Base-by-base conservation (phyloP, 495 filamentous ascomycete genomes). In the Daldinia bambusicola region DNA sequence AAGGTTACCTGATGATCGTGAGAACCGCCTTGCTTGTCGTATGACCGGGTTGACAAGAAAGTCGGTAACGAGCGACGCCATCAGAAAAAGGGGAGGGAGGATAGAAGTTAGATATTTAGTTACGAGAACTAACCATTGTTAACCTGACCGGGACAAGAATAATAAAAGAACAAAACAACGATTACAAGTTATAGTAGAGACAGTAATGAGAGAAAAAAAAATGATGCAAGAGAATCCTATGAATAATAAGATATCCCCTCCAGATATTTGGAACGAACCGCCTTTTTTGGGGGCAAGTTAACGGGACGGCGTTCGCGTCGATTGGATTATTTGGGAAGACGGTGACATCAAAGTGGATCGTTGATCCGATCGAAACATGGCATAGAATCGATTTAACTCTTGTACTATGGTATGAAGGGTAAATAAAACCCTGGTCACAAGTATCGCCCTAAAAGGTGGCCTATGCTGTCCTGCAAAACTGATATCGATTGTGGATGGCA, bases 1-100 rank as follows among this genome's bases (percentile, higher is more conserved):
- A 66, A 78, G 79, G 60, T 76, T 77, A 48, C 70, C 63, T 30
- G 73, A 79, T 74, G 74, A 72, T 61, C 75, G 74, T 59, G 80
- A 79, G 69, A 82, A 78, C 48, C 90, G 89, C 66, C 89, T 88
- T 67, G 90, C 89, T 81, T 92, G 88, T 79, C 90, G 90, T 74
- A 93, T 82, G 75, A 92, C 91, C 57, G 91, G 89, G 70, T 92
- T 91, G 75, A 92, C 90, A 67, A 94, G 79, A 72, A 93, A 89
- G 34, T 92, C 90, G 48, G 86, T 85, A 63, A 95, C 86, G 63
- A 92, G 84, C 77, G 85, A 88, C 81, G 85, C 89, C 92, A 94
- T 95, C 83, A 83, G 78, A 68, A 63, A 53, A 64, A 55, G 59
- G 55, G 41, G 38, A 6, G 32, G 36, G 20, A n/a, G 61, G 55